These are phyloP conservation scores for Kwoniella pini DNA, from an alignment of 768 basidiomycete genomes.

Conservation along the genomic window DNA sequence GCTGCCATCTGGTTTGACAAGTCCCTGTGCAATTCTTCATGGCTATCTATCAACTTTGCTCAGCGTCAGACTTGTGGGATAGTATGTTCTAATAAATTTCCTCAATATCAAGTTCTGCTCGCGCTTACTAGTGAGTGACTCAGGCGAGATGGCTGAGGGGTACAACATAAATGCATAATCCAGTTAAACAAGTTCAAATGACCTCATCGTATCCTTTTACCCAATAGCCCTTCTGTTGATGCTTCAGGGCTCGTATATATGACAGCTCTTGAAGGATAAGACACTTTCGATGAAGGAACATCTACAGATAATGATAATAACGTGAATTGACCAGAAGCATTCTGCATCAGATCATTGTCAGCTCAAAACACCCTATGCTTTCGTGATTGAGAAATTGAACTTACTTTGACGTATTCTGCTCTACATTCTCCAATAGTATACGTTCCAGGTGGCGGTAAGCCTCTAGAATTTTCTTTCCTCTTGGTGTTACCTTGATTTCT, in stretches of 20 bases:
- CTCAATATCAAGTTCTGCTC: too few relatives aligned
- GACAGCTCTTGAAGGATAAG: slow-evolving; percentile 46
- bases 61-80: too few relatives aligned
- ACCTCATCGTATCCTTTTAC: slow-evolving; percentile 22
- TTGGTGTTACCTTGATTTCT: slow-evolving; percentile 1
- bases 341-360: slow-evolving; percentile 20
- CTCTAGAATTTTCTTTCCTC: slow-evolving; percentile 18
- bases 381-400: slow-evolving; percentile 1
- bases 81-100: too few relatives aligned
- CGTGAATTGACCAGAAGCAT: slow-evolving; percentile 45
- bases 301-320: slow-evolving; percentile 51
- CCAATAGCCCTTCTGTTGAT: slow-evolving; percentile 43
- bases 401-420: slow-evolving; percentile 54
- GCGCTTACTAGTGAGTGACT: too few relatives aligned
- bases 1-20: too few relatives aligned
- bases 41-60: too few relatives aligned
- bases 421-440: slow-evolving; percentile 51
- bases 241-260: slow-evolving; percentile 50
- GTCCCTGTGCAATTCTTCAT: too few relatives aligned
- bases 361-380: neutral
- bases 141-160: too few relatives aligned
- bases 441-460: slow-evolving; percentile 50
- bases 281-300: slow-evolving; percentile 41
- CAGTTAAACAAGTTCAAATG: too few relatives aligned
- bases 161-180: too few relatives aligned